phyloP scores from a whole-genome alignment of 164 flowering plant genomes.

The Akebia trifoliata region DNA sequence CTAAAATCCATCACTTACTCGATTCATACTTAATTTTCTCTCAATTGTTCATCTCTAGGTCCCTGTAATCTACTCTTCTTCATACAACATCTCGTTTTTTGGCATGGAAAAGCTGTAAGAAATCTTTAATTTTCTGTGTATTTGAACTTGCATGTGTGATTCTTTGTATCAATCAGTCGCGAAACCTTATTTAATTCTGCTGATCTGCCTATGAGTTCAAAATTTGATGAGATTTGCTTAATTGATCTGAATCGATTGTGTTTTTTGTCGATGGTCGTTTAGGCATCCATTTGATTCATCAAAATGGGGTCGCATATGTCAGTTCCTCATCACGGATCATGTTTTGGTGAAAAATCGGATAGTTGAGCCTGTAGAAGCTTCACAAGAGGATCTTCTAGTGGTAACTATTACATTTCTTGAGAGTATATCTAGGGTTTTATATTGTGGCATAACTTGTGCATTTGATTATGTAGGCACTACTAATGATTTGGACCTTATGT shows the following conservation, averaged over 20 bases:
- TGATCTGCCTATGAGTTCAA: background rate
- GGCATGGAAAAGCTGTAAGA: conserved; percentile 90
- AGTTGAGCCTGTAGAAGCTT: conserved; percentile 89
- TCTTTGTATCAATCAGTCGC: background rate
- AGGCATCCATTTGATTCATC: conserved; percentile 99
- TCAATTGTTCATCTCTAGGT: conserved; percentile 33
- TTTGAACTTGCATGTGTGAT: background rate
- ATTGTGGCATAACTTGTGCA: too few species aligned
- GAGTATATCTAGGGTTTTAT: background rate
- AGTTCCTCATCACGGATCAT: conserved; percentile 49
- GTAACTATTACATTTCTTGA: conserved; percentile 30
- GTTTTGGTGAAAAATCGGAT: conserved; percentile 45
- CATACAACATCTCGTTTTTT: conserved; percentile 68
- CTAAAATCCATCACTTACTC: background rate
- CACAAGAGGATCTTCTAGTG: conserved; percentile 86
- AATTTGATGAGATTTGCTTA: background rate
- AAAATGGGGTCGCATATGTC: conserved; percentile 90
- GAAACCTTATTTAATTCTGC: background rate
- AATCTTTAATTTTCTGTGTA: background rate
- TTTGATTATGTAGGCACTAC: too few species aligned
- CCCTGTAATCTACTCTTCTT: conserved; percentile 69
- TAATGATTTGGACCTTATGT: too few species aligned
- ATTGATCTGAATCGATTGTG: background rate
- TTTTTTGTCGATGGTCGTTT: conserved; percentile 1
- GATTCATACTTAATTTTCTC: conserved; percentile 1